Base-by-base conservation (phyloP, 306 rosid genomes). In the Lablab purpureus region DNA sequence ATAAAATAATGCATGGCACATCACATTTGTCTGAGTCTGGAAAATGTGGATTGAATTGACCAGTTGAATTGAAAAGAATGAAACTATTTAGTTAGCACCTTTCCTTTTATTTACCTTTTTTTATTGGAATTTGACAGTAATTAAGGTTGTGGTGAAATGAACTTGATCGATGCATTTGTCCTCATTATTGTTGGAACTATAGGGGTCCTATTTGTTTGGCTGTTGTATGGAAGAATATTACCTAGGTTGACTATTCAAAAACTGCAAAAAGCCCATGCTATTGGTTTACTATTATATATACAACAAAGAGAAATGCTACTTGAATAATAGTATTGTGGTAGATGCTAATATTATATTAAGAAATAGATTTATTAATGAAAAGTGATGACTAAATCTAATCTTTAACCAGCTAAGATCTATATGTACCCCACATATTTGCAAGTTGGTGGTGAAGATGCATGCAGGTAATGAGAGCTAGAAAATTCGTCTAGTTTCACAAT, bases 201-300 rank as follows among this genome's bases (percentile, higher is more conserved):
- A 80, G 55, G 23, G 79, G 51, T 14, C 13, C 2, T 7, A 43
- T 54, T 2, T 68, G 30, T 60, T 74, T 59, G 80, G 73, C 58
- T 67, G 52, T 73, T 27, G 23, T 47, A 46, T 56, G 21, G 14
- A 34, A 73, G 58, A 66, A 67, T 11, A 40, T 68, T 50, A 54
- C 74, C 60, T 6, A 74, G 8, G 7, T 74, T 84, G 84, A 75
- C 78, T 23, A 32, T 47, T 82, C 75, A 37, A 77, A 74, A 64
- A 59, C 69, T 50, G 68, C 30, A 84, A 69, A 46, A 56, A 28
- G 46, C 12, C 22, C 18, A 40, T 28, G 40, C 28, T 41, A 14
- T 50, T 10, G 7, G 13, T 19, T 74, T 72, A 58, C 47, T 72
- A 46, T 60, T n/a, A 30, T 51, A 54, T 56, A 56, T 28, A 69